phyloP scores from a whole-genome alignment of 2,329 filamentous ascomycete species.

The Aureobasidium pullulans region DNA sequence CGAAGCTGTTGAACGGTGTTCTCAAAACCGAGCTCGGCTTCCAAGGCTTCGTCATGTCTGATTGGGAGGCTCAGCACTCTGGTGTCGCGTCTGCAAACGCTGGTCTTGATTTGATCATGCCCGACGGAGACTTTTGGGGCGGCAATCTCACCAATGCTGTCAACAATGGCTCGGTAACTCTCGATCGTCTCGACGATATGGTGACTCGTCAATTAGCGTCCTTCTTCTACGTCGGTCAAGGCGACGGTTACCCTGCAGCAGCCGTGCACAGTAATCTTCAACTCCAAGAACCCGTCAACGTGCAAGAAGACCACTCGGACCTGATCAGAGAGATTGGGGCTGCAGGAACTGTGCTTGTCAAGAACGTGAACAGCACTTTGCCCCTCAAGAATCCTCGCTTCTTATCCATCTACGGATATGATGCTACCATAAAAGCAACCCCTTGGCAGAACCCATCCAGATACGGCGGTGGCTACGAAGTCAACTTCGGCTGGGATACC shows the following conservation, averaged over 20 bases:
- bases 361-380: constrained; percentile 53
- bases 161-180: constrained; percentile 45
- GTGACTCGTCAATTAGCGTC: constrained; percentile 41
- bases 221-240: constrained; percentile 53
- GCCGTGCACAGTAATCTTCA: constrained; percentile 48
- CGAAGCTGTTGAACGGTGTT: constrained; percentile 58
- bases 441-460: constrained; percentile 27
- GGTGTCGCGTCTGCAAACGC: constrained; percentile 53
- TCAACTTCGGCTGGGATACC: constrained; percentile 25
- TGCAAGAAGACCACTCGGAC: constrained; percentile 42
- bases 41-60: constrained; percentile 60
- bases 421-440: constrained; percentile 29
- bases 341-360: constrained; percentile 53
- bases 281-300: constrained; percentile 11
- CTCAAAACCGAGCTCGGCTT: constrained; percentile 68
- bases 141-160: constrained; percentile 44
- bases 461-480: constrained; percentile 30
- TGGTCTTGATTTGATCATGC: constrained; percentile 62
- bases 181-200: constrained; percentile 53
- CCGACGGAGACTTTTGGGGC: constrained; percentile 29
- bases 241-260: constrained; percentile 47
- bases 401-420: constrained; percentile 33
- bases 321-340: constrained; percentile 46
- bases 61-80: constrained; percentile 57
- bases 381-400: constrained; percentile 41